Evolutionary conservation across 2,329 filamentous ascomycete genomes (phyloP), one percentile per base, ranked within the genome.

Genomic region (Blastomyces emzantsi): DNA sequence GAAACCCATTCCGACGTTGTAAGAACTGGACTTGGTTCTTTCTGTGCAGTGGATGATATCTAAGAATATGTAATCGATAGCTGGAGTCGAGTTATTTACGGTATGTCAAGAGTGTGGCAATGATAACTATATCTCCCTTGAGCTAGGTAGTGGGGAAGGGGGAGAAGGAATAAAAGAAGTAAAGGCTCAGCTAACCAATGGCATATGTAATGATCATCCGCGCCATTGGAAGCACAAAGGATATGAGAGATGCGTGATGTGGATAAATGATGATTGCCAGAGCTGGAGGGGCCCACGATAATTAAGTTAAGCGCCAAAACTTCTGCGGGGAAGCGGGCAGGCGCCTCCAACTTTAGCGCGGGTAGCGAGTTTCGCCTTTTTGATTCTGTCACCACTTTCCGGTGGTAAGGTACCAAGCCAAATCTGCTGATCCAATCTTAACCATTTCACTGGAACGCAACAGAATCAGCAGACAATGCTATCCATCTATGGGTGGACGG

Each of bases 1-100:
- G 36, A 43, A 54, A 39, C n/a, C 60, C 47, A 61, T 54, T 13
- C n/a, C 45, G 47, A 15, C 60, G 60, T 25, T 52, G n/a, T 54
- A 54, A 30, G 36, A 22, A 33, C n/a, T 25, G 25, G 36, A 8
- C n/a, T 25, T 39, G 25, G 11, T 2, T 17, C 15, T 6, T 8
- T 51, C 8, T 43, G 7, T 19, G 28, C 17, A n/a, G 17, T 43
- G 39, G 56, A 22, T 8, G n/a, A 25, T 30, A n/a, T 15, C 43
- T 45, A 60, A 60, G 15, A 60, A 57, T 39, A 36, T 39, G 36
- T 43, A 41, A 41, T 56, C 19, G 33, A 25, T 39, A 15, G 22
- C 36, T 17, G 39, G 13, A 47, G 25, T 15, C 17, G 56, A 59
- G 56, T 39, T 45, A 28, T 47, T 6, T 41, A 19, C 36, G n/a